A percentile compares a stretch with the other conserved stretches of the same genome.
These are phyloP conservation scores for Endocladia muricata DNA, from an alignment of 31 red algal species.

Conservation along the genomic window DNA sequence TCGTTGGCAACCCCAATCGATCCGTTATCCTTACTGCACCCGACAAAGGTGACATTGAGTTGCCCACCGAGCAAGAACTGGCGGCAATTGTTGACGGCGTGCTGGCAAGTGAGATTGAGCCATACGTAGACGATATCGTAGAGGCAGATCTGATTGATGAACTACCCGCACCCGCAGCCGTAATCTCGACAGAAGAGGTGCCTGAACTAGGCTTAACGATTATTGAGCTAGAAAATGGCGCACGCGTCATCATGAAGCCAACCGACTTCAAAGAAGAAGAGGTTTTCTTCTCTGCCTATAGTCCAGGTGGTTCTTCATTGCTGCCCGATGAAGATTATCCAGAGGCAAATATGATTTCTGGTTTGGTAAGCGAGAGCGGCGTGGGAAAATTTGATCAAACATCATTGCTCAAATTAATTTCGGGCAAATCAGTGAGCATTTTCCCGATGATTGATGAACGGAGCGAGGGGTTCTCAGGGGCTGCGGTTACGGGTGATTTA, in stretches of 20 bases:
- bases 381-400: no score
- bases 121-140: neutral
- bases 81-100: neutral
- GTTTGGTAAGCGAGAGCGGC: no score
- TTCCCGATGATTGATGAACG: no score
- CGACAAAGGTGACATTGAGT: neutral
- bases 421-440: no score
- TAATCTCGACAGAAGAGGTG: neutral
- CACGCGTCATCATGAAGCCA: neutral
- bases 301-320: neutral
- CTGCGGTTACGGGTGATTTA: no score
- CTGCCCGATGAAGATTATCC: neutral
- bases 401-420: no score
- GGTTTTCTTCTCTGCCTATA: neutral
- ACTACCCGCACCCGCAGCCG: neutral
- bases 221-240: neutral
- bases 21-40: neutral
- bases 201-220: neutral
- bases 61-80: neutral
- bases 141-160: neutral
- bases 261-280: conserved; percentile 11
- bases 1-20: neutral
- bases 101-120: neutral
- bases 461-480: no score
- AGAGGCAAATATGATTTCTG: no score